A percentile compares a stretch with the other conserved stretches of the same genome.
These are phyloP conservation scores for Trichoderma koningiopsis DNA, from an alignment of 2,329 filamentous ascomycete species.

Conservation along the genomic window DNA sequence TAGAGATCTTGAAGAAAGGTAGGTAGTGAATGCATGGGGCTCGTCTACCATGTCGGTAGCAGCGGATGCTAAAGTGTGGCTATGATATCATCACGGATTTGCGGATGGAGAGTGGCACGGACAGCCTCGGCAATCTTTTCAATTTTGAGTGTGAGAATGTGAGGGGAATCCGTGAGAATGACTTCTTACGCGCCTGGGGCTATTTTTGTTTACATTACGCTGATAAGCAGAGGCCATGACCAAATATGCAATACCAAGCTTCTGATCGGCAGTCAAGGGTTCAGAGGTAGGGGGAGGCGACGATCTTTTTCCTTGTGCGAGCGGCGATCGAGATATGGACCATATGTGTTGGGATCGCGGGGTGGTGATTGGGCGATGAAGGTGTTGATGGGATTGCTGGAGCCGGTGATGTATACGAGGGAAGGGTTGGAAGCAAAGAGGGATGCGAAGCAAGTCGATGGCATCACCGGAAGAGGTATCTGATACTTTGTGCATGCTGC, in stretches of 20 bases:
- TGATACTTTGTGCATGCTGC: neutral
- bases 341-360: neutral
- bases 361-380: neutral
- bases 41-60: neutral
- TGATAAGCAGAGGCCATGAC: neutral
- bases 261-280: constrained; percentile 2
- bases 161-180: neutral
- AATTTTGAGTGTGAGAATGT: neutral
- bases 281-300: neutral
- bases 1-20: neutral
- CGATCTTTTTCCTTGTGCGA: neutral
- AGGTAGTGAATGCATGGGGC: neutral
- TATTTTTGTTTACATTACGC: neutral
- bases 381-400: neutral
- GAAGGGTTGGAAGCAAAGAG: neutral
- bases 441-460: neutral
- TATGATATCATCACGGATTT: constrained; percentile 3
- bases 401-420: neutral
- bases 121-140: constrained; percentile 4
- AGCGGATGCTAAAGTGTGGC: neutral
- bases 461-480: neutral
- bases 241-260: neutral
- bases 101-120: neutral
- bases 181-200: neutral
- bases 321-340: neutral